These are phyloP conservation scores for Lepraria neglecta DNA, from an alignment of 495 filamentous ascomycete genomes.

Conservation along the genomic window DNA sequence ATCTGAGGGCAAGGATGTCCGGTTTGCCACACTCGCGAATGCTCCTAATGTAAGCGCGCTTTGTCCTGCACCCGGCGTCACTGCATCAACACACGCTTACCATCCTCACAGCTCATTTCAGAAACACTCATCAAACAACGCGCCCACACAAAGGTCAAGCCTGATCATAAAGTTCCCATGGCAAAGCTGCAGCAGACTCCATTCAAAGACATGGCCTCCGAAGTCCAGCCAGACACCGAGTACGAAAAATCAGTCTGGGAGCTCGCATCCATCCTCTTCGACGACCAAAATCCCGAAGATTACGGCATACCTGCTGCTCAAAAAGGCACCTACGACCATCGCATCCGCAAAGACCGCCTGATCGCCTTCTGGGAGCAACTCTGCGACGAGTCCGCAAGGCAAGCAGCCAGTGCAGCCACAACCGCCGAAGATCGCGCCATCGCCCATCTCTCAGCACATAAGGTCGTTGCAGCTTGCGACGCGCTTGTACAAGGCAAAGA, in stretches of 20 bases:
- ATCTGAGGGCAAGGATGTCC: slow-evolving; percentile 44
- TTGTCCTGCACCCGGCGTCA: background rate
- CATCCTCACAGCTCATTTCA: slow-evolving; percentile 30
- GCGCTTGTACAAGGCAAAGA: slow-evolving; percentile 64
- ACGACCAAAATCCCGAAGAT: slow-evolving; percentile 51
- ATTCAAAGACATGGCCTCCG: slow-evolving; percentile 35
- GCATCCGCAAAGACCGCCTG: slow-evolving; percentile 50
- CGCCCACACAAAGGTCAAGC: slow-evolving; percentile 33
- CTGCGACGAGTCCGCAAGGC: slow-evolving; percentile 50
- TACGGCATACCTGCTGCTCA: slow-evolving; percentile 40
- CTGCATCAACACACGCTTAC: slow-evolving; percentile 23
- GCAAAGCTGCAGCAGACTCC: slow-evolving; percentile 38
- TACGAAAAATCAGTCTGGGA: slow-evolving; percentile 65
- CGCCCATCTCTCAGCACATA: slow-evolving; percentile 67
- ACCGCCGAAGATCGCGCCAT: slow-evolving; percentile 77
- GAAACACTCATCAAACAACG: slow-evolving; percentile 40
- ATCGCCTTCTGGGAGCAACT: slow-evolving; percentile 42
- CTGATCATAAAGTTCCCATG: slow-evolving; percentile 42
- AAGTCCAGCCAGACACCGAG: slow-evolving; percentile 29
- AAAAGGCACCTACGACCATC: slow-evolving; percentile 39
- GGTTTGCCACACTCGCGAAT: slow-evolving; percentile 47
- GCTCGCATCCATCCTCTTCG: slow-evolving; percentile 80
- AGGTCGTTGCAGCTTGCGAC: slow-evolving; percentile 73
- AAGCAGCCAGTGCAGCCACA: slow-evolving; percentile 44
- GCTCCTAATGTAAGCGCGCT: slow-evolving; percentile 36